These are phyloP conservation scores for Lablab purpureus DNA, from an alignment of 306 rosid species.

Conservation along the genomic window DNA sequence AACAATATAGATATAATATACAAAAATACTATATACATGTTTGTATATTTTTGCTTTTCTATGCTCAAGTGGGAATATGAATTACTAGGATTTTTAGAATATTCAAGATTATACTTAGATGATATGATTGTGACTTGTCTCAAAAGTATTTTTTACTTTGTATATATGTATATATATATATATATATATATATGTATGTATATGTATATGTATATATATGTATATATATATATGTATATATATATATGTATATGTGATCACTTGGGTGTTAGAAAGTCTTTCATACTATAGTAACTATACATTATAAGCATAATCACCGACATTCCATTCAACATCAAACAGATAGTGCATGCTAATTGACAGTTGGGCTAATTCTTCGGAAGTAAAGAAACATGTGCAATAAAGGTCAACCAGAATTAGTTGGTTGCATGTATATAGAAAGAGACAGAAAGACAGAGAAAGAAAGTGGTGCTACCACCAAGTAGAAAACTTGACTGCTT, in stretches of 20 bases:
- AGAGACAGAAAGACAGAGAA: background rate
- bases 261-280: background rate
- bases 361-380: constrained; percentile 36
- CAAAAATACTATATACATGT: background rate
- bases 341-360: constrained; percentile 16
- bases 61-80: background rate
- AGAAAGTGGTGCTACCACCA: background rate
- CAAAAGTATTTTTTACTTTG: too few relatives aligned
- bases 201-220: too few relatives aligned
- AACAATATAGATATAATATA: background rate
- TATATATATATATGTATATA: background rate
- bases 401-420: constrained; percentile 46
- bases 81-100: background rate
- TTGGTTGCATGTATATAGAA: background rate
- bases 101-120: background rate
- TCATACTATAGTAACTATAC: background rate
- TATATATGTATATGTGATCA: background rate
- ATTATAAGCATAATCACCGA: constrained; percentile 10
- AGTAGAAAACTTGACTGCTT: constrained; percentile 7
- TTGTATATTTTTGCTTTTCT: background rate
- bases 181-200: too few relatives aligned
- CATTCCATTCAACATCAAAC: constrained; percentile 14
- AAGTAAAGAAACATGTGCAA: constrained; percentile 57
- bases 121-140: background rate
- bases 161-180: background rate